phyloP scores from a whole-genome alignment of 2,329 filamentous ascomycete species.

The Claviceps sp. region DNA sequence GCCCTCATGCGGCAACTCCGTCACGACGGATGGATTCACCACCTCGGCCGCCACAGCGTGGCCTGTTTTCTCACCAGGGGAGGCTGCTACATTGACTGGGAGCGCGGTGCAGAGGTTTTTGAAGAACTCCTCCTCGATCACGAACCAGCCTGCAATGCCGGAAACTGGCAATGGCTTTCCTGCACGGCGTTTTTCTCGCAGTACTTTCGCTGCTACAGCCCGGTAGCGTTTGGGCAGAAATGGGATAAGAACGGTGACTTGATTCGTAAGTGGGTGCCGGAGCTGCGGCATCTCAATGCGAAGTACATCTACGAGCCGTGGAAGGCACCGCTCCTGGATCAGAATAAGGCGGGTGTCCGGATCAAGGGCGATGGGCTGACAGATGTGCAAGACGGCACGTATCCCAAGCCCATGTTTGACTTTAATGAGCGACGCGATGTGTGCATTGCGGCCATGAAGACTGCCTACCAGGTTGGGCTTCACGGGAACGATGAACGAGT shows the following conservation, averaged over 20 bases:
- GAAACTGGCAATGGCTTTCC: slow-evolving; percentile 68
- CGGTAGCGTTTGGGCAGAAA: slow-evolving; percentile 59
- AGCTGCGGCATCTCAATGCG: slow-evolving; percentile 45
- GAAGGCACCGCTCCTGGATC: slow-evolving; percentile 55
- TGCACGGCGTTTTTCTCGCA: slow-evolving; percentile 65
- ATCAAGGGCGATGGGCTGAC: slow-evolving; percentile 40
- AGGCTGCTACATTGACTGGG: slow-evolving; percentile 68
- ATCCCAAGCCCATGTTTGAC: slow-evolving; percentile 69
- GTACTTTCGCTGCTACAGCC: slow-evolving; percentile 58
- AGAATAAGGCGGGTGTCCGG: slow-evolving; percentile 53
- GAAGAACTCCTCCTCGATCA: slow-evolving; percentile 66
- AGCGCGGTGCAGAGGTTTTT: slow-evolving; percentile 65
- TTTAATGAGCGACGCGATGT: slow-evolving; percentile 47
- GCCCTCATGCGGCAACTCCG: slow-evolving; percentile 64
- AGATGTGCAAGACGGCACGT: slow-evolving; percentile 33
- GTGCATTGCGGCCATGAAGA: slow-evolving; percentile 57
- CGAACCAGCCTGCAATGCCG: slow-evolving; percentile 58
- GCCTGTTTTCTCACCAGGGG: slow-evolving; percentile 71
- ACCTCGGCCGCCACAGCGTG: slow-evolving; percentile 63
- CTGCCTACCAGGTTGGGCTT: slow-evolving; percentile 51
- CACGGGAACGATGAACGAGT: slow-evolving; percentile 51
- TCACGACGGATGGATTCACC: slow-evolving; percentile 66
- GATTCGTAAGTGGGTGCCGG: slow-evolving; percentile 53
- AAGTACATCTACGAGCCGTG: slow-evolving; percentile 73
- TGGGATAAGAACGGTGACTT: slow-evolving; percentile 59